These are phyloP conservation scores for Trichosporon inkin DNA, from an alignment of 1,284 basidiomycete genomes.

Conservation along the genomic window DNA sequence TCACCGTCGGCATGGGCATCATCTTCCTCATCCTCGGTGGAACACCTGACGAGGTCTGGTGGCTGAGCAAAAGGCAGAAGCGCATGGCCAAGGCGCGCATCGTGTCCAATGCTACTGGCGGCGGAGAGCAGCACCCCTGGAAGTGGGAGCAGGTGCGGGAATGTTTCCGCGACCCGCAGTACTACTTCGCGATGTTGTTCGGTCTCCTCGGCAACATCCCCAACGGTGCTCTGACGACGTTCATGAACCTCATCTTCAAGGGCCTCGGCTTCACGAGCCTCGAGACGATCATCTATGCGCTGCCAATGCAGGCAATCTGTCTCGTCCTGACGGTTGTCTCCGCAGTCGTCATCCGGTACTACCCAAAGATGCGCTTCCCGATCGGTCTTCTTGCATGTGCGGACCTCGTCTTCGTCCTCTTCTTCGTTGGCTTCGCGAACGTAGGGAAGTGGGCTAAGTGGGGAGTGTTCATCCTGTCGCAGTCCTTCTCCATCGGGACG, in stretches of 20 bases:
- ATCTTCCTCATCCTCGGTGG: constrained; percentile 30
- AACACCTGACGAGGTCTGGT: constrained; percentile 32
- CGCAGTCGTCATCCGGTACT: constrained; percentile 20
- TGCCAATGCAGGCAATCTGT: constrained; percentile 25
- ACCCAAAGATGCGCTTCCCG: constrained; percentile 26
- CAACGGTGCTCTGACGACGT: constrained; percentile 31
- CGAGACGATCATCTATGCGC: constrained; percentile 25
- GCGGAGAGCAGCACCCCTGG: constrained; percentile 25
- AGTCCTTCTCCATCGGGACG: constrained; percentile 19
- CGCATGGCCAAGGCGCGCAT: constrained; percentile 32
- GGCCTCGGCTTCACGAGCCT: constrained; percentile 26
- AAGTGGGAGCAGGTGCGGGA: constrained; percentile 27
- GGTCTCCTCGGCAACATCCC: constrained; percentile 26
- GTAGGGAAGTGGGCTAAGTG: constrained; percentile 27
- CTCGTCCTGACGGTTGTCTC: constrained; percentile 20
- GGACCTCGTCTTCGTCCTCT: constrained; percentile 22
- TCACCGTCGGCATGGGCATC: constrained; percentile 30
- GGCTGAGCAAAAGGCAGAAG: constrained; percentile 31
- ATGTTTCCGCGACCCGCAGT: constrained; percentile 28
- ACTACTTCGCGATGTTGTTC: constrained; percentile 24
- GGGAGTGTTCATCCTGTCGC: constrained; percentile 20
- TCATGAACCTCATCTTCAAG: constrained; percentile 15
- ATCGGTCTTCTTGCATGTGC: constrained; percentile 21
- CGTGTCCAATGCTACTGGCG: constrained; percentile 18
- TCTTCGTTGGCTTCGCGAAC: constrained; percentile 25